Conservation (phyloP, 768 basidiomycete genomes). For the Royoungia palumana region DNA sequence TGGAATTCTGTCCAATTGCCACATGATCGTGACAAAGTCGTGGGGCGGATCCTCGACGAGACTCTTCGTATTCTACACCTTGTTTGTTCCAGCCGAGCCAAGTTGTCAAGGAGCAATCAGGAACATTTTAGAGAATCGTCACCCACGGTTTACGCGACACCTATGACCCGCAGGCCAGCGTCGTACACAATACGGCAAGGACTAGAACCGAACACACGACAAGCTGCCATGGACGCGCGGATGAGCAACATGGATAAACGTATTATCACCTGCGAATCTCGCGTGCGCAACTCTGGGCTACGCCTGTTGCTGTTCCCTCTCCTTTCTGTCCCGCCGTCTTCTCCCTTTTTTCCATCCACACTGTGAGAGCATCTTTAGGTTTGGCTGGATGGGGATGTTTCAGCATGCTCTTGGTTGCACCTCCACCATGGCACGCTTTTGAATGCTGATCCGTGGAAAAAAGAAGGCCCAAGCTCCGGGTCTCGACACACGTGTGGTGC, state of each 20-base stretch:
- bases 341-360: too few relatives aligned
- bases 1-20: background rate
- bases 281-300: conserved; percentile 7
- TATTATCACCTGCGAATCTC: conserved; percentile 2
- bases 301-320: background rate
- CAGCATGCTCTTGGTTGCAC: too few relatives aligned
- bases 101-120: too few relatives aligned
- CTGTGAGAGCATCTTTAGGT: background rate
- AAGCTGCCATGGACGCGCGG: background rate
- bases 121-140: too few relatives aligned
- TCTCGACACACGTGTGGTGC: conserved; percentile 2
- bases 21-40: background rate
- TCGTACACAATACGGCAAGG: too few relatives aligned
- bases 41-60: conserved; percentile 8
- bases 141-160: too few relatives aligned
- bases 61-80: background rate
- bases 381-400: background rate
- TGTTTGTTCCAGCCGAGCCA: too few relatives aligned
- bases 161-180: too few relatives aligned
- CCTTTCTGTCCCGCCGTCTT: background rate
- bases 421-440: too few relatives aligned
- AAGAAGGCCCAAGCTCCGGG: background rate
- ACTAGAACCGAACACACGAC: background rate
- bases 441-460: too few relatives aligned
- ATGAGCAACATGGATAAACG: background rate